These are phyloP conservation scores for Platanus orientalis DNA, from an alignment of 164 flowering plant genomes.

Conservation along the genomic window DNA sequence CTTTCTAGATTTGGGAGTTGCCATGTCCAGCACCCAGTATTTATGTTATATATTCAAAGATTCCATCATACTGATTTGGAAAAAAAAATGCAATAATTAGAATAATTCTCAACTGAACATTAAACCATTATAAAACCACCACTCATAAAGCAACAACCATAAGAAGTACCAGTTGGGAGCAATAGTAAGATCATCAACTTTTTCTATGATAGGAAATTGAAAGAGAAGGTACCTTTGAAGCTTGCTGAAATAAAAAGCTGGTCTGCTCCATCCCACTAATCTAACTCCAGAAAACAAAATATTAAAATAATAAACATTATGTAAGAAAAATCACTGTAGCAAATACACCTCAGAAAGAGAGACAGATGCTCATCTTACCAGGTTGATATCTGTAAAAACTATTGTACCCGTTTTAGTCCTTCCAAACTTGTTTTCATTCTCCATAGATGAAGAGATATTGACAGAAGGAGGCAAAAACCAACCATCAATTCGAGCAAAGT, in stretches of 20 bases:
- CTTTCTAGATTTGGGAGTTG: too few relatives aligned
- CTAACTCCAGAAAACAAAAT: constrained; percentile 26
- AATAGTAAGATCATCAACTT: background rate
- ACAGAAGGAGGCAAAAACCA: constrained; percentile 72
- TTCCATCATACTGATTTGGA: too few relatives aligned
- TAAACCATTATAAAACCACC: background rate
- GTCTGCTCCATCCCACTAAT: constrained; percentile 98
- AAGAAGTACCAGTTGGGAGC: too few relatives aligned
- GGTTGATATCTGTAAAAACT: constrained; percentile 78
- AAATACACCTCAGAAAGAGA: background rate
- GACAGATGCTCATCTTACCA: constrained; percentile 40
- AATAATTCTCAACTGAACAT: too few relatives aligned
- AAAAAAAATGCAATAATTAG: too few relatives aligned
- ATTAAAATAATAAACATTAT: background rate
- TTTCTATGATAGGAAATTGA: background rate
- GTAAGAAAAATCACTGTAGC: background rate
- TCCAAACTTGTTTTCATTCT: constrained; percentile 36
- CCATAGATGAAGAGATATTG: constrained; percentile 20
- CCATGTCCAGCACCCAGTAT: too few relatives aligned
- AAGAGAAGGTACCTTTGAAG: constrained; percentile 65
- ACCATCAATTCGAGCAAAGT: constrained; percentile 96
- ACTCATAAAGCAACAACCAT: background rate
- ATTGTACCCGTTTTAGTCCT: constrained; percentile 51
- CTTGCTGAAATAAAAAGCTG: constrained; percentile 91
- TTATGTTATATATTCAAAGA: too few relatives aligned